Evolutionary conservation across 2,329 filamentous ascomycete genomes (phyloP), one percentile per base, ranked within the genome.

Genomic region (Pseudocercospora musae): DNA sequence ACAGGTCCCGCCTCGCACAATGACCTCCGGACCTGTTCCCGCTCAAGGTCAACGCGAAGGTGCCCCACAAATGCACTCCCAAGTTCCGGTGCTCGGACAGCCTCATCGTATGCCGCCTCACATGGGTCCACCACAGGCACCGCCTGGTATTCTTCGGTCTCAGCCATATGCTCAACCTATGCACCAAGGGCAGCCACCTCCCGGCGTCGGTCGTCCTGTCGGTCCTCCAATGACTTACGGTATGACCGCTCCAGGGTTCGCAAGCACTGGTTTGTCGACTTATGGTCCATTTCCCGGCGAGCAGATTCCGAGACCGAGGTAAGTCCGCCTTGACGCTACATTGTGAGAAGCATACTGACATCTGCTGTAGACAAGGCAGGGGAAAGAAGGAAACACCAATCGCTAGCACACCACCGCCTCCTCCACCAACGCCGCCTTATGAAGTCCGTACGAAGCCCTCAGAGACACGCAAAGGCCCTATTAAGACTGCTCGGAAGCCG

Each of bases 381-480:
- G 62, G 56, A 25, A 64, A 63, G 62, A 66, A 62, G 27, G 59
- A 67, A 29, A 59, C 65, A 1, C 63, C 66, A 15, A 50, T 50
- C 15, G 27, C 59, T 2, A 57, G 60, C 8, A 67, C 65, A 11
- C 66, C 66, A n/a, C 67, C 67, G 4, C 65, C 65, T 3, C 65
- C 63, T 15, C 59, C 66, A 29, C 60, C 63, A 15, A 68, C 65
- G 11, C 68, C 68, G 6, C 68, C 68, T 5, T 70, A 70, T 56
- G 60, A 59, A 46, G 25, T 56, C 23, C 66, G 66, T 1, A 49
- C 48, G 40, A 68, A 64, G 59, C 68, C 68, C 2, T 49, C 48
- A n/a, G 57, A 59, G 18, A 61, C 64, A 23, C 60, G 63, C 52
- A 62, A 60, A 27, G 48, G 48, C 13, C 29, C 49, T 20, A 59